Evolutionary conservation across 2,329 filamentous ascomycete genomes (phyloP), one percentile per base, ranked within the genome.

Genomic region (Scolecobasidium constrictum): DNA sequence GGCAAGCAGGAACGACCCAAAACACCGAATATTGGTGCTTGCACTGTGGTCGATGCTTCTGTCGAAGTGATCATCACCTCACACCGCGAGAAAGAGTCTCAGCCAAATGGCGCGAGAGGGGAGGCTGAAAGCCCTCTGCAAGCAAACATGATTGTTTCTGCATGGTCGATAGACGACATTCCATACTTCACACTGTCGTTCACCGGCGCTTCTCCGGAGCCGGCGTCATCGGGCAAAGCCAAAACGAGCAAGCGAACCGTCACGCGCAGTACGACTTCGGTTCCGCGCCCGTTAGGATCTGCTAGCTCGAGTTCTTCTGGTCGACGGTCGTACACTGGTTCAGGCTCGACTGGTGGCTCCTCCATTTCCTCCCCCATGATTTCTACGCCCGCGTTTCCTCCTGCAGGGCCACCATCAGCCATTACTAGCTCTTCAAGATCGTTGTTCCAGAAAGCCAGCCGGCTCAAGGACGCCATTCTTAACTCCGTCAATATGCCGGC

Each of bases 101-200:
- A 38, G 4, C 33, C 33, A 6, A 33, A 12, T 9, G 9, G 13
- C 11, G 33, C 21, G 22, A 34, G 15, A 15, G 1, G 56, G 62
- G 18, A 59, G 63, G 16, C 51, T 53, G 17, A 56, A 53, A 22
- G 9, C 9, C 18, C 43, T 17, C 28, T 76, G 0, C 75, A 75
- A 48, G 79, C 83, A 17, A 81, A 80, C 49, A 84, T 87, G 79
- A 84, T 86, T 37, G 75, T 87, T 17, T 83, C 78, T 1, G 73
- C 84, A 5, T 88, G 82, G 79, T 67, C 74, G n/a, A 74, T 82
- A 31, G 75, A 83, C 34, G 69, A 72, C 16, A 73, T 79, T 50
- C 75, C 71, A 7, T 86, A 81, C 58, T 87, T 78, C 54, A 86
- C 81, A 2, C 63, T 87, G 45, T 85, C 81, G 0, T 87, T 88